A percentile compares a stretch with the other conserved stretches of the same genome.
Evolutionary conservation across 176 grass and related monocot species (phyloP).

Genomic region (Avena sativa): DNA sequence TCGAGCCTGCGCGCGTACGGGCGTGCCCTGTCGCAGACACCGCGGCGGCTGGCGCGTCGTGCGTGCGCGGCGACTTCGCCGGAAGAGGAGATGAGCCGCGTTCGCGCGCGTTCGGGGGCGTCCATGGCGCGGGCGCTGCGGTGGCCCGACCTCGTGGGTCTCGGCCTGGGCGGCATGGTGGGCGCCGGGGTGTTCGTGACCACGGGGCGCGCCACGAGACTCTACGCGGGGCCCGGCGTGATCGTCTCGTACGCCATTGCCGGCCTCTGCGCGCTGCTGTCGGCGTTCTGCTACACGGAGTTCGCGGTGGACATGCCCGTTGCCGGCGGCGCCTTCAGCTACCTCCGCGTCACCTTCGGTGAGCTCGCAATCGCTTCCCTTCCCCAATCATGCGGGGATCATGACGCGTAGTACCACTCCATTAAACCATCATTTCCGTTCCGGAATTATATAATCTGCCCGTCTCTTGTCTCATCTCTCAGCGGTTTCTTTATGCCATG

Average conservation of each 20-base stretch:
- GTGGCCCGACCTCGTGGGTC: constrained; percentile 76
- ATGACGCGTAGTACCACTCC: background rate
- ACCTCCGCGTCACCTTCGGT: constrained; percentile 94
- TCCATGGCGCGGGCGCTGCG: constrained; percentile 63
- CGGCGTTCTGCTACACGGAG: constrained; percentile 97
- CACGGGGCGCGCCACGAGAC: constrained; percentile 50
- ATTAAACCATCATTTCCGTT: background rate
- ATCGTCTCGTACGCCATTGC: constrained; percentile 89
- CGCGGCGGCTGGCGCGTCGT: constrained; percentile 46
- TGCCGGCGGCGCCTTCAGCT: constrained; percentile 76
- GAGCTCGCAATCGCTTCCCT: constrained; percentile 3
- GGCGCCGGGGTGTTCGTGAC: constrained; percentile 67
- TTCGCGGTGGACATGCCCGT: constrained; percentile 94
- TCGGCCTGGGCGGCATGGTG: constrained; percentile 71
- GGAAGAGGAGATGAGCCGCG: constrained; percentile 73
- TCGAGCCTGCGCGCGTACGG: constrained; percentile 66
- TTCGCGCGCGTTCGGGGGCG: constrained; percentile 62
- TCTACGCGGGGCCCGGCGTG: constrained; percentile 42
- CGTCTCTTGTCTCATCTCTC: background rate
- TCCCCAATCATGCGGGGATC: background rate
- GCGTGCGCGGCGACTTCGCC: constrained; percentile 59
- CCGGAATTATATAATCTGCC: background rate
- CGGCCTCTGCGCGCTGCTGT: constrained; percentile 84
- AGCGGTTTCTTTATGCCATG: background rate
- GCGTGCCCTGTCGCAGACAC: constrained; percentile 56